These are phyloP conservation scores for Hypoxylon sp. DNA, from an alignment of 2,329 filamentous ascomycete species.

Conservation along the genomic window DNA sequence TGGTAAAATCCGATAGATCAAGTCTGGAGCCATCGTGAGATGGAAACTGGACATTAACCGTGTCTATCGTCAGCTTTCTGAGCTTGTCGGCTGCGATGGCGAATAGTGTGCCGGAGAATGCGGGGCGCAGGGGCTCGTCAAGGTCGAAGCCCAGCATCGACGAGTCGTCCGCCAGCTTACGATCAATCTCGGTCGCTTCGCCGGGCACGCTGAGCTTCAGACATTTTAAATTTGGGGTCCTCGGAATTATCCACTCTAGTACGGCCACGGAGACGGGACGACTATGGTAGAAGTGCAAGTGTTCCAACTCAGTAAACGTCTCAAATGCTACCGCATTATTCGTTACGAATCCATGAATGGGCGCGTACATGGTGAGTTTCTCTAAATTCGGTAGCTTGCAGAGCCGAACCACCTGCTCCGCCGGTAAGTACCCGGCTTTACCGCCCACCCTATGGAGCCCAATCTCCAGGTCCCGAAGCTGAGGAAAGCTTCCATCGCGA, in stretches of 20 bases:
- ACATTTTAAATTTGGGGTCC: constrained; percentile 9
- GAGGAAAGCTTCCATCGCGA: constrained; percentile 5
- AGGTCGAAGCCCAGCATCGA: neutral
- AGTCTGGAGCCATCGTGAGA: constrained; percentile 22
- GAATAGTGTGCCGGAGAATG: constrained; percentile 9
- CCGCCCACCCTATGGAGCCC: neutral
- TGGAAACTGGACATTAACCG: neutral
- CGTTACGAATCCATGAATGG: neutral
- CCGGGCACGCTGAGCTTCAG: constrained; percentile 6
- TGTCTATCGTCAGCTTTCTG: neutral
- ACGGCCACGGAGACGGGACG: neutral
- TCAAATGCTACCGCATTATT: neutral
- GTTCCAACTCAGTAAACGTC: neutral
- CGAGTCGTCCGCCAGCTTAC: neutral
- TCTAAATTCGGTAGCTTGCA: constrained; percentile 24
- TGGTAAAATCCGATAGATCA: constrained; percentile 19
- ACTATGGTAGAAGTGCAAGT: constrained; percentile 2
- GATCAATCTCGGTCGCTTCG: neutral
- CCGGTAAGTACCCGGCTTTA: constrained; percentile 8
- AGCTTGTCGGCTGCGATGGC: constrained; percentile 6
- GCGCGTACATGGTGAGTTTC: neutral
- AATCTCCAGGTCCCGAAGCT: constrained; percentile 1
- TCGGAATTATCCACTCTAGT: constrained; percentile 14
- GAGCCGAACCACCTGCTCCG: constrained; percentile 4
- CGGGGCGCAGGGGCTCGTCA: constrained; percentile 2